Evolutionary conservation across 192 early-diverging fungal genomes (phyloP).

Genomic region (Phycomyces nitens): DNA sequence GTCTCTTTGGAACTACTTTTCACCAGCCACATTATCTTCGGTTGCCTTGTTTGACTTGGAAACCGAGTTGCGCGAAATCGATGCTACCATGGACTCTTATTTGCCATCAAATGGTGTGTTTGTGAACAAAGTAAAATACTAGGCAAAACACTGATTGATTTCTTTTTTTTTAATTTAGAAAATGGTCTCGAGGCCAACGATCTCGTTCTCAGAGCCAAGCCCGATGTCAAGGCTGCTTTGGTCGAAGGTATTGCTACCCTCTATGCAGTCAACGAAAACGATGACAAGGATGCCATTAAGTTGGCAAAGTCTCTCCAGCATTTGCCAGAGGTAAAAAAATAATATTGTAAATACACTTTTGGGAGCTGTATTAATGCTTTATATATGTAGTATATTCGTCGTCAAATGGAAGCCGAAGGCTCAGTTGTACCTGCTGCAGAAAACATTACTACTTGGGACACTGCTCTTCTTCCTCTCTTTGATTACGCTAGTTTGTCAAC

Average conservation of each 20-base stretch:
- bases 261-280: constrained; percentile 62
- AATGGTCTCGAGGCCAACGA: constrained; percentile 7
- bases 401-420: background rate
- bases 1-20: constrained; percentile 50
- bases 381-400: constrained; percentile 7
- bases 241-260: constrained; percentile 66
- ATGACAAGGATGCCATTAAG: constrained; percentile 36
- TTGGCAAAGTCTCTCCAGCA: constrained; percentile 45
- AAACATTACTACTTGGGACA: constrained; percentile 11
- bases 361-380: background rate
- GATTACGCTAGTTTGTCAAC: constrained; percentile 45
- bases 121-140: background rate
- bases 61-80: constrained; percentile 32
- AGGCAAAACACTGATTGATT: background rate
- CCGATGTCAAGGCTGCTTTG: constrained; percentile 57
- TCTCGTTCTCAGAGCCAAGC: constrained; percentile 17
- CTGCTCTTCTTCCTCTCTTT: constrained; percentile 25
- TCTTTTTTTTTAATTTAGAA: constrained; percentile 13
- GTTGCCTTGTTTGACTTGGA: constrained; percentile 42
- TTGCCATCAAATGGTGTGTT: constrained; percentile 4
- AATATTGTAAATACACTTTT: background rate
- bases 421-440: background rate
- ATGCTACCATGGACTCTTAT: constrained; percentile 16
- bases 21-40: constrained; percentile 45
- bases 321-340: constrained; percentile 44